Evolutionary conservation across 1,284 basidiomycete species (phyloP).

Genomic region (Anthracocystis walkeri): DNA sequence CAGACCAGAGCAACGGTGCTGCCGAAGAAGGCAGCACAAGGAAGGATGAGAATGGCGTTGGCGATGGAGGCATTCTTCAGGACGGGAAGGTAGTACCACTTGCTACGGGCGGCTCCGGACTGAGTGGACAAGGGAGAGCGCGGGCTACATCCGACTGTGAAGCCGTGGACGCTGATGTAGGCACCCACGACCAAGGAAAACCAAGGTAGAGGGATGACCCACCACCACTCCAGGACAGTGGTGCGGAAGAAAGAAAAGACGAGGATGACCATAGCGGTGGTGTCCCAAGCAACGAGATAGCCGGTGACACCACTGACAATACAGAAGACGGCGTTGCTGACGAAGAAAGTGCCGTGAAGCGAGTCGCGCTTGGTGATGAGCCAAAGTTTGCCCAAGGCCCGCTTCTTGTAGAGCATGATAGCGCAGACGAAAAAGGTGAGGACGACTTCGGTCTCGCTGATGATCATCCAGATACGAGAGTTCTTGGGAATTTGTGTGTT

Average conservation of each 20-base stretch:
- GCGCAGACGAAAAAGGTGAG: slow-evolving; percentile 25
- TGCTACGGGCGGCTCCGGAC: neutral
- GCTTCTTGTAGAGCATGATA: slow-evolving; percentile 31
- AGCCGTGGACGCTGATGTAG: slow-evolving; percentile 32
- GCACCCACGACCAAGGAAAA: slow-evolving; percentile 13
- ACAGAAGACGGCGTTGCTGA: slow-evolving; percentile 33
- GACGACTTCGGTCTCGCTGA: slow-evolving; percentile 21
- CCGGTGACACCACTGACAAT: slow-evolving; percentile 13
- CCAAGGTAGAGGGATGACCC: slow-evolving; percentile 41
- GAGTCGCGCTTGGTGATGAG: slow-evolving; percentile 23
- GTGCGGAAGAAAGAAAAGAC: neutral
- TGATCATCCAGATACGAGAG: slow-evolving; percentile 14
- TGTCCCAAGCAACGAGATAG: slow-evolving; percentile 24
- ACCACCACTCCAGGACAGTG: slow-evolving; percentile 16
- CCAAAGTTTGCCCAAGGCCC: slow-evolving; percentile 26
- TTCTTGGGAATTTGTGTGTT: neutral
- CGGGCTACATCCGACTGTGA: slow-evolving; percentile 22
- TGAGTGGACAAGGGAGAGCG: slow-evolving; percentile 12
- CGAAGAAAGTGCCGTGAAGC: slow-evolving; percentile 13
- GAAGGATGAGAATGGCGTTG: slow-evolving; percentile 20
- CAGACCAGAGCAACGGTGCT: slow-evolving; percentile 7
- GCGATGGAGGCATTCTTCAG: neutral
- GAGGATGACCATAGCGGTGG: neutral
- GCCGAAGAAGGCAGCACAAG: slow-evolving; percentile 5
- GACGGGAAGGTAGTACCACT: slow-evolving; percentile 20